Conservation (phyloP, 78 protist species). For the Trichosphaerium sp. region DNA sequence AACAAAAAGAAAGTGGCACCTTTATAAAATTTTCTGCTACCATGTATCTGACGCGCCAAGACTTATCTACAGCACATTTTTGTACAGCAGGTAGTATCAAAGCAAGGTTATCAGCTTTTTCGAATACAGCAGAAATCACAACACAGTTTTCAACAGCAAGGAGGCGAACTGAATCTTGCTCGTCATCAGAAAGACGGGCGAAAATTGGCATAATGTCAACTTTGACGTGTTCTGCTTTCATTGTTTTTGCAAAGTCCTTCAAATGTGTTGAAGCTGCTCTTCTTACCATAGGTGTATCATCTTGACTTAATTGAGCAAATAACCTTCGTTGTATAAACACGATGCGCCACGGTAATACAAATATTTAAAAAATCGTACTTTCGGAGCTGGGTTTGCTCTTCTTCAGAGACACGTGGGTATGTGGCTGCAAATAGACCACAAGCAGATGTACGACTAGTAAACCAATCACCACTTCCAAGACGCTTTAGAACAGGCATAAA, state of each 20-base stretch:
- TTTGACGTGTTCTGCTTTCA: slow-evolving; percentile 42
- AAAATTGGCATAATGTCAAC: slow-evolving; percentile 76
- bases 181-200: slow-evolving; percentile 60
- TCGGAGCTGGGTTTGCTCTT: slow-evolving; percentile 44
- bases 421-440: slow-evolving; percentile 68
- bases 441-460: slow-evolving; percentile 85
- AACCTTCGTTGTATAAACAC: slow-evolving; percentile 4
- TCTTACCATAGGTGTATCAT: slow-evolving; percentile 92
- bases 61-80: slow-evolving; percentile 62
- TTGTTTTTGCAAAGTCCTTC: slow-evolving; percentile 39
- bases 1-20: neutral
- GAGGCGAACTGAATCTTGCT: slow-evolving; percentile 92
- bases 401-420: slow-evolving; percentile 39
- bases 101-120: slow-evolving; percentile 41
- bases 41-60: slow-evolving; percentile 94
- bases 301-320: slow-evolving; percentile 67
- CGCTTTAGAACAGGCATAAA: slow-evolving; percentile 54
- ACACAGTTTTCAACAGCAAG: slow-evolving; percentile 79
- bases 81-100: slow-evolving; percentile 51
- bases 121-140: slow-evolving; percentile 44
- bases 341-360: neutral
- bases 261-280: slow-evolving; percentile 76
- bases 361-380: slow-evolving; percentile 13
- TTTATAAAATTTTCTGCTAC: slow-evolving; percentile 71
- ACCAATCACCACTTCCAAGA: slow-evolving; percentile 83